phyloP scores from a whole-genome alignment of 495 filamentous ascomycete genomes.

The Daldinia vernicosa region DNA sequence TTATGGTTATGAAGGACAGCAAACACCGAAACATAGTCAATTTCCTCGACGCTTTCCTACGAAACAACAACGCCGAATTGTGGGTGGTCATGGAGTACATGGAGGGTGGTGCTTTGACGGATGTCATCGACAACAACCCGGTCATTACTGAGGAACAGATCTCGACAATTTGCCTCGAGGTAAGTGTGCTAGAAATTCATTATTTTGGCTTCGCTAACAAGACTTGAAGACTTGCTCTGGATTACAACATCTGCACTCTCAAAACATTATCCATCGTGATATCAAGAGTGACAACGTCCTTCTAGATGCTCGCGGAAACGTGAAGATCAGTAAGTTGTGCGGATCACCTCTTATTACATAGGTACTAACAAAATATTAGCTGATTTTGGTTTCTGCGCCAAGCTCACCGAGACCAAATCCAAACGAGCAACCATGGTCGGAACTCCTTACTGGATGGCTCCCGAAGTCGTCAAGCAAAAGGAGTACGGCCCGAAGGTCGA shows the following conservation, averaged over 20 bases:
- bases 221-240: conserved; percentile 86
- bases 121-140: conserved; percentile 97
- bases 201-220: conserved; percentile 48
- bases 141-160: conserved; percentile 95
- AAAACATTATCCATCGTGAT: conserved; percentile 98
- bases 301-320: conserved; percentile 89
- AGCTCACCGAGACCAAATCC: conserved; percentile 94
- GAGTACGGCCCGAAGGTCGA: conserved; percentile 98
- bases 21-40: conserved; percentile 98
- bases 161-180: conserved; percentile 95
- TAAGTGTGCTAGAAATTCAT: conserved; percentile 51
- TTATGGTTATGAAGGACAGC: conserved; percentile 99
- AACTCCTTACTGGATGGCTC: conserved; percentile 99
- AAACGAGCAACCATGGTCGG: conserved; percentile 99
- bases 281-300: conserved; percentile 99
- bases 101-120: conserved; percentile 96
- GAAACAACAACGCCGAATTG: conserved; percentile 89
- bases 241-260: conserved; percentile 88
- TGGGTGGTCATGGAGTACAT: conserved; percentile 99
- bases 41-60: conserved; percentile 95
- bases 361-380: conserved; percentile 63
- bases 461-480: conserved; percentile 98
- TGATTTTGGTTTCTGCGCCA: conserved; percentile 99
- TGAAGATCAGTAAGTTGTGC: conserved; percentile 88
- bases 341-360: background rate